A percentile compares a stretch with the other conserved stretches of the same genome.
Conservation (phyloP, 495 filamentous ascomycete genomes). For the Chaetomidium leptoderma region DNA sequence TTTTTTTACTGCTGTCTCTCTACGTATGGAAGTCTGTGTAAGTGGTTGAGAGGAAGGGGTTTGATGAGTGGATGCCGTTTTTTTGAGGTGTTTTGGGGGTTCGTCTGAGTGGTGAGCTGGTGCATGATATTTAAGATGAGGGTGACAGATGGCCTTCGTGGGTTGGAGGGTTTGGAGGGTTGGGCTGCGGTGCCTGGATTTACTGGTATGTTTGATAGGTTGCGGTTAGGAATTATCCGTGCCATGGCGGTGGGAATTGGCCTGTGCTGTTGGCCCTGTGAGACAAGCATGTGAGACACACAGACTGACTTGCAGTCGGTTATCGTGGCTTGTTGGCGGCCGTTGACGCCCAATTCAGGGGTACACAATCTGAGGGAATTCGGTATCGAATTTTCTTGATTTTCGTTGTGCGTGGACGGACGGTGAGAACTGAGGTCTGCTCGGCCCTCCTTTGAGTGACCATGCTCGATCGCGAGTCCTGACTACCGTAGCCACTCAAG, state of each 20-base stretch:
- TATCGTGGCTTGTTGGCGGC: neutral
- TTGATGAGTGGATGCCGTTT: too few species aligned
- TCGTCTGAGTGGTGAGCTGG: too few species aligned
- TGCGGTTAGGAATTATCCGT: neutral
- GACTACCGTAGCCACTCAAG: too few species aligned
- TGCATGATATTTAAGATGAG: too few species aligned
- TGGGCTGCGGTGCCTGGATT: neutral
- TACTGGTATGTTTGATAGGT: neutral
- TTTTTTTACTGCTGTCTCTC: too few species aligned
- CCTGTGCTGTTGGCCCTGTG: neutral
- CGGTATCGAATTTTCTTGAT: neutral
- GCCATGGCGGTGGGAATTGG: slow-evolving; percentile 3
- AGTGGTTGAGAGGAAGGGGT: too few species aligned
- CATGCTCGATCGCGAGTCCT: neutral
- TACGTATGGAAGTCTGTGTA: too few species aligned
- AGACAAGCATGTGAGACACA: slow-evolving; percentile 8
- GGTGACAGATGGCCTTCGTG: too few species aligned
- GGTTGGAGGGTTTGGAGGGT: too few species aligned
- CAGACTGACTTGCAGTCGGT: slow-evolving; percentile 4
- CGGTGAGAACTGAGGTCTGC: neutral
- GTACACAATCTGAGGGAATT: neutral
- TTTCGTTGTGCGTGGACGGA: too few species aligned
- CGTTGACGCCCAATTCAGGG: neutral
- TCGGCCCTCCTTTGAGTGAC: neutral
- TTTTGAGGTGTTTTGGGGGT: too few species aligned